Evolutionary conservation across 306 rosid genomes (phyloP).

Genomic region (Glycine soja): DNA sequence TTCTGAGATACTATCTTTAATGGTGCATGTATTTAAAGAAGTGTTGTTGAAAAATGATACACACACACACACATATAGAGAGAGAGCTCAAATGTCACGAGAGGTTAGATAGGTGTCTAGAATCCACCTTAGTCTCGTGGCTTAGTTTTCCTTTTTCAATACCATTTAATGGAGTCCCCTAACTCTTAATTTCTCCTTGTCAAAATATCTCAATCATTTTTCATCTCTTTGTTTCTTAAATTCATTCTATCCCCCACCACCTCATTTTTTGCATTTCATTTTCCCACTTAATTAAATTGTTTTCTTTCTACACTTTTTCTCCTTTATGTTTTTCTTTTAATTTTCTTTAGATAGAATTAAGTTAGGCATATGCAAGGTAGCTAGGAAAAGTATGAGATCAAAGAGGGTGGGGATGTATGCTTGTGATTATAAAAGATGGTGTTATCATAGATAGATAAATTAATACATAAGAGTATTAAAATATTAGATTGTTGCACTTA

Average conservation of each 20-base stretch:
- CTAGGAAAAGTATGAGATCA: too few species aligned
- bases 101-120: conserved; percentile 38
- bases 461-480: neutral
- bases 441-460: conserved; percentile 23
- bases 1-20: conserved; percentile 42
- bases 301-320: too few species aligned
- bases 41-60: conserved; percentile 41
- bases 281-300: neutral
- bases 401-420: conserved; percentile 52
- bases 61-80: neutral
- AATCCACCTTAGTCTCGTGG: conserved; percentile 52
- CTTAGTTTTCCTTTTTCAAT: conserved; percentile 47
- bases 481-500: conserved; percentile 32
- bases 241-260: conserved; percentile 15
- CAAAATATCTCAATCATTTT: conserved; percentile 42
- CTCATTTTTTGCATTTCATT: neutral
- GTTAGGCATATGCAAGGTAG: conserved; percentile 34
- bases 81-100: too few species aligned
- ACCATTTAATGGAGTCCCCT: conserved; percentile 33
- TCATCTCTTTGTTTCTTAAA: conserved; percentile 23
- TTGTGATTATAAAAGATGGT: conserved; percentile 67
- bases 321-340: too few species aligned
- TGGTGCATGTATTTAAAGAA: conserved; percentile 23
- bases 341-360: too few species aligned
- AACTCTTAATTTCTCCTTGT: conserved; percentile 38